Evolutionary conservation across 1,284 basidiomycete species (phyloP), one percentile per base, ranked within the genome.

Genomic region (Moniliophthora roreri): DNA sequence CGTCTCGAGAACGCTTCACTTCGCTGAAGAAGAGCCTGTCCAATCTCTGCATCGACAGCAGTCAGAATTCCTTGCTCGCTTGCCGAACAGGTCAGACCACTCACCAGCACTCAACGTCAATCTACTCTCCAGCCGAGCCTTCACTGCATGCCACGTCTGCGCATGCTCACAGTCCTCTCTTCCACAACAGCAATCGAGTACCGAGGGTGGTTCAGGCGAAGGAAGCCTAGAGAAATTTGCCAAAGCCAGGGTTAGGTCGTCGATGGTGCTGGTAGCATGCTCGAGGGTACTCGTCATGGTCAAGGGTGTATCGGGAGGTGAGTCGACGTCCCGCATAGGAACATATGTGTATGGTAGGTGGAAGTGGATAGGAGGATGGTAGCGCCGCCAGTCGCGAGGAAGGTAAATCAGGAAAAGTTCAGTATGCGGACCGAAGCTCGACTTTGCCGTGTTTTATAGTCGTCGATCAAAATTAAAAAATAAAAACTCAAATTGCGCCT

Each of bases 1-100:
- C 81, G 78, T 52, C 88, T 84, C 47, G 94, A 81, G 66, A 91
- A 90, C 3, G 88, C 89, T 70, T 96, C 94, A 66, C 95, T 93
- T 57, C 89, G 79, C 63, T 90, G 85, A 46, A 98, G 69, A 42
- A 98, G 72, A 1, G 94, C 94, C 69, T 94, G 91, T 1, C 95
- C 95, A 45, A 98, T 89, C 75, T 97, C 94, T 93, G 61, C 21
- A 49, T 47, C 18, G 46, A 23, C 54, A 49, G 39, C 6, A 32
- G 34, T 52, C 18, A 45, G 23, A 16, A 21, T 20, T 24, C 6
- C 15, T 7, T 15, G 13, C 23, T 7, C n/a, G n/a, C 18, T 18
- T 24, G 28, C 26, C 18, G 21, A 47, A 50, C 16, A 24, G 32
- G 41, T 38, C 34, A 53, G 39, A 48, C 16, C 20, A 77, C 84